Base-by-base conservation (phyloP, 352 stramenopile species). In the Phytophthora pinifolia region DNA sequence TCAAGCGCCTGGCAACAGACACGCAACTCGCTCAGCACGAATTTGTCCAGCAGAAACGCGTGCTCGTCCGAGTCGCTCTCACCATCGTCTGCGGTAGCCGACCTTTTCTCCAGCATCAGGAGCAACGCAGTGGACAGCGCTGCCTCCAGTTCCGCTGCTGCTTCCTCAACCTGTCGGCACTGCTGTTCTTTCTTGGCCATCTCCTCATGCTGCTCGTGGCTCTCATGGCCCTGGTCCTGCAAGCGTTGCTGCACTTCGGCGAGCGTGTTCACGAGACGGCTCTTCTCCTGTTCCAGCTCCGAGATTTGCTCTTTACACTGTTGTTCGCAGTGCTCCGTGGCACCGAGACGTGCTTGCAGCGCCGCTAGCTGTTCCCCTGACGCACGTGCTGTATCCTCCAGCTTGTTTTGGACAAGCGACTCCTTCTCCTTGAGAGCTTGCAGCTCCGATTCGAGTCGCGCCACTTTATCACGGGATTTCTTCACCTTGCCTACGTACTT, bases 131-230 rank as follows among this genome's bases (percentile, higher is more conserved):
- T 51, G 0, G 22, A 46, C 12, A 80, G 17, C 13, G 67, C 69
- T 13, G 73, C 58, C 15, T 87, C 62, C 33, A 86, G 44, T 25
- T 83, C 63, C 15, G 48, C 58, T 18, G 76, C 32, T 5, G 34
- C 35, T 18, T 74, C 61, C 5, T 70, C 48, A 17, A 85, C 49
- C 27, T 39, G 38, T n/a, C 38, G 58, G 38, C 15, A 70, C 49
- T 46, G 60, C 32, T 33, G 54, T 54, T 54, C 55, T 10, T 58
- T 67, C 12, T 30, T 22, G 20, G 45, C 13, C 0, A 63, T 30
- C 22, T 63, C 46, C 25, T 62, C 46, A 20, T 53, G 38, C 32
- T 65, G 51, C 2, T 54, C 17, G 15, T 36, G 39, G 3, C 67
- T 35, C 8, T 59, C 45, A 33, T 72, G 22, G 9, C 42, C 6